A percentile compares a stretch with the other conserved stretches of the same genome.
phyloP scores from a whole-genome alignment of 2,329 filamentous ascomycete genomes.

The Aspergillus pseudoglaucus region DNA sequence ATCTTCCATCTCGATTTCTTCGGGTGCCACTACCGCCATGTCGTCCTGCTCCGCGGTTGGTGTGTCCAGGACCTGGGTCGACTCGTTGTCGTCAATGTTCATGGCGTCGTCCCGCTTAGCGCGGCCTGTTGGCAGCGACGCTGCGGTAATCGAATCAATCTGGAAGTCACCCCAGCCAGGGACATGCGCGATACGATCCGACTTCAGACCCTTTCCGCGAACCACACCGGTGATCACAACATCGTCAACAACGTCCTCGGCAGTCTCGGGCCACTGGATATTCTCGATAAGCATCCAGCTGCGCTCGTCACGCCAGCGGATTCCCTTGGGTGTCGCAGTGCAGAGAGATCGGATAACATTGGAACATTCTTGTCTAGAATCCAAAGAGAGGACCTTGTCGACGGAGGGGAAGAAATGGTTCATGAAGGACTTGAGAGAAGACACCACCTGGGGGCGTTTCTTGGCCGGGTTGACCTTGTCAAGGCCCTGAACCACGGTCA shows the following conservation, averaged over 20 bases:
- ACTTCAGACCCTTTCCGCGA: slow-evolving; percentile 78
- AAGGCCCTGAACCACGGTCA: slow-evolving; percentile 74
- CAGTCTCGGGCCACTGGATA: slow-evolving; percentile 60
- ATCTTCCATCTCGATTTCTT: slow-evolving; percentile 73
- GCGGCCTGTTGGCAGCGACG: slow-evolving; percentile 56
- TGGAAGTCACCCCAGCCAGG: slow-evolving; percentile 94
- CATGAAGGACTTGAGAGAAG: slow-evolving; percentile 85
- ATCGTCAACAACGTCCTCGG: slow-evolving; percentile 40
- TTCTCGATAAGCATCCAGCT: slow-evolving; percentile 93
- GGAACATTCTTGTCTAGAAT: slow-evolving; percentile 81
- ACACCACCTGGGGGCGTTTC: slow-evolving; percentile 65
- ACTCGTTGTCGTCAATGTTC: slow-evolving; percentile 56
- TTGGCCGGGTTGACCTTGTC: slow-evolving; percentile 74
- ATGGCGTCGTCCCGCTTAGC: slow-evolving; percentile 56
- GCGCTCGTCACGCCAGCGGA: slow-evolving; percentile 91
- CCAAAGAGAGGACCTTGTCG: slow-evolving; percentile 83
- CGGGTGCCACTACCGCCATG: slow-evolving; percentile 74
- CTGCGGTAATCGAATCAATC: slow-evolving; percentile 78
- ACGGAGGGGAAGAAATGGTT: slow-evolving; percentile 89
- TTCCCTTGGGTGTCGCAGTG: slow-evolving; percentile 83
- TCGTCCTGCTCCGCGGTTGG: slow-evolving; percentile 78
- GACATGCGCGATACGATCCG: slow-evolving; percentile 81
- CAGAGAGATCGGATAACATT: slow-evolving; percentile 89
- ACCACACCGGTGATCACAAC: slow-evolving; percentile 78
- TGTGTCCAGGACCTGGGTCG: slow-evolving; percentile 53